Conservation (phyloP, 2,329 filamentous ascomycete species). For the Arthrobotrys pseudoclavata region DNA sequence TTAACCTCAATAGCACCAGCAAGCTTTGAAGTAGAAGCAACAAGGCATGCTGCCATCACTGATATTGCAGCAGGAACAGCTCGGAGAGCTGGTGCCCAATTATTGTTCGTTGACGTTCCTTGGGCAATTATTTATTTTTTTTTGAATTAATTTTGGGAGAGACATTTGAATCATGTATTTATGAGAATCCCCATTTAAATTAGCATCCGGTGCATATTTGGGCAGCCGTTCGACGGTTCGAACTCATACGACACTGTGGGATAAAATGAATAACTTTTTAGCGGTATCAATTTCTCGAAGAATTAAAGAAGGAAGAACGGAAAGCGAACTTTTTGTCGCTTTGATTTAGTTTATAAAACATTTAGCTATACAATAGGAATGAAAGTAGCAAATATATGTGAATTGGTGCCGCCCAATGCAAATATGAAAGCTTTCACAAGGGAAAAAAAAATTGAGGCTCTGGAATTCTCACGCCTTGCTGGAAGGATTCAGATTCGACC, state of each 20-base stretch:
- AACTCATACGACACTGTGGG: too few relatives aligned
- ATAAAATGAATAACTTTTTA: too few relatives aligned
- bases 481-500: not conserved
- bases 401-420: not conserved
- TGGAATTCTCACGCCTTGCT: not conserved
- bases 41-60: slow-evolving; percentile 48
- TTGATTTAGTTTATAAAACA: too few relatives aligned
- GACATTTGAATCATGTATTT: slow-evolving; percentile 23
- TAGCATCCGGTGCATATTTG: not conserved
- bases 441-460: not conserved
- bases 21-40: slow-evolving; percentile 30
- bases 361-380: not conserved
- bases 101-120: slow-evolving; percentile 19
- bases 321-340: too few relatives aligned
- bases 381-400: not conserved
- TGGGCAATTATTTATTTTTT: slow-evolving; percentile 28
- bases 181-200: slow-evolving; percentile 13
- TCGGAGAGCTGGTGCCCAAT: slow-evolving; percentile 40
- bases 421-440: too few relatives aligned
- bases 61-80: slow-evolving; percentile 30
- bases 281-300: too few relatives aligned
- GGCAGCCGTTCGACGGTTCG: not conserved
- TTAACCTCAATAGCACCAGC: slow-evolving; percentile 41
- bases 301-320: too few relatives aligned
- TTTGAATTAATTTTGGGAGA: slow-evolving; percentile 37